Conservation (phyloP, 2,329 filamentous ascomycete species). For the Salinomyces thailandicus region DNA sequence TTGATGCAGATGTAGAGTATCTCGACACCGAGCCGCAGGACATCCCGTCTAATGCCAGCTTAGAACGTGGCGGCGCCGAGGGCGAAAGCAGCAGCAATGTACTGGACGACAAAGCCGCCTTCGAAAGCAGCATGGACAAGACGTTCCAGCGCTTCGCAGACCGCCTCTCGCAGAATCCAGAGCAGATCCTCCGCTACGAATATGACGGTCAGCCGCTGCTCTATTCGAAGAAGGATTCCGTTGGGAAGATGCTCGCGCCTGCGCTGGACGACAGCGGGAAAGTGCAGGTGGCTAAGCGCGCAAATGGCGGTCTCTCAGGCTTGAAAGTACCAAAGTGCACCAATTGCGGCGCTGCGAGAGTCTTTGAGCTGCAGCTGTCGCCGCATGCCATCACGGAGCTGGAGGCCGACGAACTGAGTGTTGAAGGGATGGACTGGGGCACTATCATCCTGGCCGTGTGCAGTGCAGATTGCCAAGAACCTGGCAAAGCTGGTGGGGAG, state of each 20-base stretch:
- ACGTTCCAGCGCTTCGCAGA: conserved; percentile 44
- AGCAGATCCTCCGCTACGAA: conserved; percentile 43
- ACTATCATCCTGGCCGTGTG: conserved; percentile 84
- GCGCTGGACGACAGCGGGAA: conserved; percentile 18
- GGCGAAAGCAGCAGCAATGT: conserved; percentile 17
- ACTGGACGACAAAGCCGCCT: conserved; percentile 37
- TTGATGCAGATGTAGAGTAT: conserved; percentile 86
- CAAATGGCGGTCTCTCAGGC: conserved; percentile 19
- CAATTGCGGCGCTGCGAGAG: conserved; percentile 62
- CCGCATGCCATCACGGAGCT: conserved; percentile 84
- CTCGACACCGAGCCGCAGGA: conserved; percentile 49
- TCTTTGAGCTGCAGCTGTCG: conserved; percentile 87
- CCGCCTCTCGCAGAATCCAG: conserved; percentile 39
- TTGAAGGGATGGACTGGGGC: conserved; percentile 95
- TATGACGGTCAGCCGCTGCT: conserved; percentile 48
- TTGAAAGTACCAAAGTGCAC: conserved; percentile 60
- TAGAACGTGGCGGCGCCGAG: conserved; percentile 17
- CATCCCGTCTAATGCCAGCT: conserved; percentile 21
- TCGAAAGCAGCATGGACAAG: conserved; percentile 39
- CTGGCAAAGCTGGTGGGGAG: conserved; percentile 47
- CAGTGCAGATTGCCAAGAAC: conserved; percentile 61
- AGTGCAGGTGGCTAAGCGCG: conserved; percentile 9
- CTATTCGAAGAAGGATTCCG: conserved; percentile 65
- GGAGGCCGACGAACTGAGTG: conserved; percentile 57
- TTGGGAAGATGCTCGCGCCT: conserved; percentile 53